Percentiles rank a stretch among this genome's conserved stretches.
These are phyloP conservation scores for Arctium minus DNA, from an alignment of 129 eudicot genomes.

Conservation along the genomic window DNA sequence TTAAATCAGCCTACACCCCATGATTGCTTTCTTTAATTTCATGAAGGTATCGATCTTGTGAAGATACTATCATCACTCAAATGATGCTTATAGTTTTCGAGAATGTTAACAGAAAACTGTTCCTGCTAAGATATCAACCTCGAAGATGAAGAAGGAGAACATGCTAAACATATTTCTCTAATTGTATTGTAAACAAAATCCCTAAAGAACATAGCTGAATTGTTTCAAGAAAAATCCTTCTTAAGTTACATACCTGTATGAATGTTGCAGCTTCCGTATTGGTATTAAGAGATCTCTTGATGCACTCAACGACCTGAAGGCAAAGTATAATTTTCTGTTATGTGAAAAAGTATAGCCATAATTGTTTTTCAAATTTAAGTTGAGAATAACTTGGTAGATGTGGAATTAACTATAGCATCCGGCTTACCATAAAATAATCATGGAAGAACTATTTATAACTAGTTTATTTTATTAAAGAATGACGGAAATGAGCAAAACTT, in stretches of 20 bases:
- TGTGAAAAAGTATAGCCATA: background rate
- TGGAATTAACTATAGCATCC: conserved; percentile 4
- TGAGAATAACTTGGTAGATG: background rate
- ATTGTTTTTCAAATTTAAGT: conserved; percentile 1
- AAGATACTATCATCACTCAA: background rate
- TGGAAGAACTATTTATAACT: no score
- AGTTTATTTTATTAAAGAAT: no score
- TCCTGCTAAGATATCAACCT: background rate
- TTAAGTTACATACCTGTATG: conserved; percentile 37
- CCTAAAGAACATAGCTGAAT: background rate
- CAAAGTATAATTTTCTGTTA: background rate
- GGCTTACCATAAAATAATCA: no score
- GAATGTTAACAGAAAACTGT: background rate
- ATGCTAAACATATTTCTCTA: background rate
- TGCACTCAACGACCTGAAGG: conserved; percentile 41
- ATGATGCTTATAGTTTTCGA: background rate
- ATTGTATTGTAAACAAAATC: background rate
- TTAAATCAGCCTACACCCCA: background rate
- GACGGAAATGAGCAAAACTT: background rate
- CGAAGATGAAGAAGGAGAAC: background rate
- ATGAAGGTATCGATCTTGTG: background rate
- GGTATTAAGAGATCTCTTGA: conserved; percentile 38
- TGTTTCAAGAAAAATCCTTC: background rate
- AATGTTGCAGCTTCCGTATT: conserved; percentile 50
- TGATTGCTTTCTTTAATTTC: background rate